Base-by-base conservation (phyloP, 148 eudicot genomes). In the Rhododendron kiyosumense region DNA sequence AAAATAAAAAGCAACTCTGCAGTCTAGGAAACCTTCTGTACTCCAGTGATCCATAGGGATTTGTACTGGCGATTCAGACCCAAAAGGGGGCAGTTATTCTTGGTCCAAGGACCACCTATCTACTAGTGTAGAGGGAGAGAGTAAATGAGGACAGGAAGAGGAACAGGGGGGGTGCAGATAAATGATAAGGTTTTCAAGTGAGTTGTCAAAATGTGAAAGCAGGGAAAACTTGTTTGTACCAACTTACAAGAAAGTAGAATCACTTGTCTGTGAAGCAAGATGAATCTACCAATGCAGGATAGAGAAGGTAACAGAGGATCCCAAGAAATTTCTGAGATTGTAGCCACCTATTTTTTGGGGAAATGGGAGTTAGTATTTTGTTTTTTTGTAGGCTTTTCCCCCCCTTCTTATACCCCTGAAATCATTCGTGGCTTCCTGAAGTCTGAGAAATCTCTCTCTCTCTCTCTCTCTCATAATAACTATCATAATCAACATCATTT, bases 251-350 rank as follows among this genome's bases (percentile, higher is more conserved):
- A 89, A 85, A 57, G 77, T 28, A 86, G 88, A 59, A 88, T 89
- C 92, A 86, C 94, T 93, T 92, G 91, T 90, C 52, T 81, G 63
- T 84, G 91, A 94, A 92, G 97, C 88, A 93, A 94, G 32, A 76
- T 86, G 83, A 63, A 63, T 82, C 86, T 80, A 38, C 75, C 82
- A 69, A 67, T 61, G 75, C 81, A 74, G 79, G 76, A 18, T 48
- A 84, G 38, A 79, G 65, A 13, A 14, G 83, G 79, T 49, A 86
- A 32, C 9, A 51, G 86, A 87, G 87, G 81, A 89, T 78, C 85
- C 90, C 89, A 84, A 87, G 65, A 82, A 89, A 36, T 54, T 59
- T 82, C 28, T 78, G 73, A 81, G 51, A n/a, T 52, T 49, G 5
- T 28, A 8, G 22, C 43, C 57, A 20, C 57, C 65, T 24, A n/a